Conservation (phyloP, 306 rosid species). For the Dryas drummondii region DNA sequence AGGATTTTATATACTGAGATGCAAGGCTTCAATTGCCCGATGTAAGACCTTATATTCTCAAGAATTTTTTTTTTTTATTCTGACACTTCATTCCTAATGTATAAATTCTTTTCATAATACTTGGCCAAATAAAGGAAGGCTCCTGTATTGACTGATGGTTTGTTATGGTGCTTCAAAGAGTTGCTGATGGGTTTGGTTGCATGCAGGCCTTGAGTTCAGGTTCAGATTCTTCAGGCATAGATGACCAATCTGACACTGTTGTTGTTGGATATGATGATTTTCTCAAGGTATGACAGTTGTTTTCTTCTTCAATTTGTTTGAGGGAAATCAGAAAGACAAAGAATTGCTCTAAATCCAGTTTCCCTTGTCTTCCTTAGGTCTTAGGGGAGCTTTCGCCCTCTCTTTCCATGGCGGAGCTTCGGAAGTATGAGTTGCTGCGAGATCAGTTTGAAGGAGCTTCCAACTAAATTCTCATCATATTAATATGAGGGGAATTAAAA, state of each 20-base stretch:
- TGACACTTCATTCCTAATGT: not conserved
- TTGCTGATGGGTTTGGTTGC: slow-evolving; percentile 20
- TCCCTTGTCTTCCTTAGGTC: slow-evolving; percentile 50
- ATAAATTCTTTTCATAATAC: not conserved
- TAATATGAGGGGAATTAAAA: not conserved
- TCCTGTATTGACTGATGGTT: not conserved
- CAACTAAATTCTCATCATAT: slow-evolving; percentile 35
- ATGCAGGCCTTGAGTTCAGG: slow-evolving; percentile 59
- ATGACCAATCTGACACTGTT: slow-evolving; percentile 57
- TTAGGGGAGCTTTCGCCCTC: slow-evolving; percentile 72
- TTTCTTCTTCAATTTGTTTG: slow-evolving; percentile 3
- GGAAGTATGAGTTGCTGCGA: slow-evolving; percentile 77
- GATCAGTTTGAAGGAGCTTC: slow-evolving; percentile 87
- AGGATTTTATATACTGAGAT: not conserved
- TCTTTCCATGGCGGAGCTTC: slow-evolving; percentile 70
- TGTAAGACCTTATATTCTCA: not conserved
- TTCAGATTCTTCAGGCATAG: slow-evolving; percentile 52
- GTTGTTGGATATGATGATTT: slow-evolving; percentile 68
- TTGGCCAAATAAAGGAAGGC: not conserved
- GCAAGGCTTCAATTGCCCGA: not conserved
- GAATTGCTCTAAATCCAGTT: not conserved
- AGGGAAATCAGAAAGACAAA: not conserved
- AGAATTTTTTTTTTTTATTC: not conserved
- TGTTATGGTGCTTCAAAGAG: not conserved
- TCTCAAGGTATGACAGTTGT: slow-evolving; percentile 55